phyloP scores from a whole-genome alignment of 208 protist genomes.

The Polymyxa betae region DNA sequence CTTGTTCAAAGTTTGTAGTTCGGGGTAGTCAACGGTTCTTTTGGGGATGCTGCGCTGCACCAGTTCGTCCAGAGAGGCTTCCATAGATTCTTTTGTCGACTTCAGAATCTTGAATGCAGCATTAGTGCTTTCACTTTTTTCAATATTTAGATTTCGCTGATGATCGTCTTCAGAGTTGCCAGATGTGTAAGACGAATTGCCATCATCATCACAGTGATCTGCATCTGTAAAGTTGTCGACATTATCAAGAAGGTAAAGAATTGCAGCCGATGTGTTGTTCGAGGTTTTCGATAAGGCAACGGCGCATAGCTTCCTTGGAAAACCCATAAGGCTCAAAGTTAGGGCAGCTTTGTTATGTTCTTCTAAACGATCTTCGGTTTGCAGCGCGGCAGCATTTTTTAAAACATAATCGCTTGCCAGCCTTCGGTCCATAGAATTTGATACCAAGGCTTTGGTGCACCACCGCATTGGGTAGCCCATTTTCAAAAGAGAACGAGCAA shows the following conservation, averaged over 20 bases:
- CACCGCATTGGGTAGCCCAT: constrained; percentile 54
- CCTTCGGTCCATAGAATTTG: not conserved
- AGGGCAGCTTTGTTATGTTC: constrained; percentile 37
- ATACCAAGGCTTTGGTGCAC: constrained; percentile 48
- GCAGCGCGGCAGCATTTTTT: constrained; percentile 5
- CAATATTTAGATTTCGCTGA: constrained; percentile 32
- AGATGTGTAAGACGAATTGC: too few relatives aligned
- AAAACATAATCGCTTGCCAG: constrained; percentile 56
- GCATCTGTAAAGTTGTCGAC: not conserved
- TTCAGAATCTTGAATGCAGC: constrained; percentile 58
- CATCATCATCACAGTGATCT: constrained; percentile 1
- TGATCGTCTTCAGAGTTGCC: not conserved
- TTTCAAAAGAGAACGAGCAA: constrained; percentile 22
- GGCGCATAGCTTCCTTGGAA: constrained; percentile 44
- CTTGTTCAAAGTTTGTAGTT: constrained; percentile 51
- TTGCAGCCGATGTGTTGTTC: constrained; percentile 13
- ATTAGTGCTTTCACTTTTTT: constrained; percentile 39
- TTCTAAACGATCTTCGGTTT: constrained; percentile 50
- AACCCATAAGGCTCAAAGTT: constrained; percentile 57
- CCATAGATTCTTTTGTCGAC: constrained; percentile 49
- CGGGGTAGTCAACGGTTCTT: constrained; percentile 20
- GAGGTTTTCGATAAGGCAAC: not conserved
- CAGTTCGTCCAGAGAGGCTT: constrained; percentile 51
- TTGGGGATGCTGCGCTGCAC: constrained; percentile 7
- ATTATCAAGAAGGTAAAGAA: constrained; percentile 46